A percentile compares a stretch with the other conserved stretches of the same genome.
These are phyloP conservation scores for Epithele typhae DNA, from an alignment of 768 basidiomycete genomes.

Conservation along the genomic window DNA sequence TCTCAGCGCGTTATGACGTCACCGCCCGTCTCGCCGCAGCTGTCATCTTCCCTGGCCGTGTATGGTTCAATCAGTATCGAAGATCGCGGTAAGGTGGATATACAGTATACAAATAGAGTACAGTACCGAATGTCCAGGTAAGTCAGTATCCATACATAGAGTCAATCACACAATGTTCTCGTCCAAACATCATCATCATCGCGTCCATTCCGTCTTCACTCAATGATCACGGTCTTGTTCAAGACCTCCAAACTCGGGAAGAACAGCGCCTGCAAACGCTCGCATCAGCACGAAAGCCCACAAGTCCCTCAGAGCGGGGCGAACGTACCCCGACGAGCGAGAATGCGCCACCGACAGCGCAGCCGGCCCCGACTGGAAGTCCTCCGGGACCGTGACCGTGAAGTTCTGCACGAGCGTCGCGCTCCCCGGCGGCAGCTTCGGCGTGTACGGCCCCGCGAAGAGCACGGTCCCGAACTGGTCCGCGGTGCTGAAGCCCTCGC, in stretches of 20 bases:
- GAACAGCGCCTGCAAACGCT: background rate
- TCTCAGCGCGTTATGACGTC: too few relatives aligned
- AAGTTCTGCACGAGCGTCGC: constrained; percentile 19
- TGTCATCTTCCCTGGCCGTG: too few relatives aligned
- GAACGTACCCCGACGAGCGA: constrained; percentile 18
- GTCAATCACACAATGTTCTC: too few relatives aligned
- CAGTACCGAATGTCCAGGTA: too few relatives aligned
- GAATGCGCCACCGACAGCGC: constrained; percentile 17
- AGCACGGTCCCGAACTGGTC: constrained; percentile 26
- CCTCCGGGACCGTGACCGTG: constrained; percentile 21
- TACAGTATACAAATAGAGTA: too few relatives aligned
- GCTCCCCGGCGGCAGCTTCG: constrained; percentile 11
- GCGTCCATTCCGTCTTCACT: background rate
- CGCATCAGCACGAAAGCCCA: background rate
- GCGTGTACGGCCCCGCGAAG: constrained; percentile 25
- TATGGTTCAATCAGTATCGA: too few relatives aligned
- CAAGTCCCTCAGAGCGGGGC: background rate
- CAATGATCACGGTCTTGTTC: constrained; percentile 8
- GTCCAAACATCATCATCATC: too few relatives aligned
- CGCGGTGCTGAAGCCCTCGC: constrained; percentile 14
- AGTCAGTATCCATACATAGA: too few relatives aligned
- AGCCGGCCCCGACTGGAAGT: constrained; percentile 11
- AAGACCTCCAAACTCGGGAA: constrained; percentile 6
- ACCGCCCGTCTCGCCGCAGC: too few relatives aligned
- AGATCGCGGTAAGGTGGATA: too few relatives aligned